Base-by-base conservation (phyloP, 495 filamentous ascomycete genomes). In the Staphylotrichum longicolle region DNA sequence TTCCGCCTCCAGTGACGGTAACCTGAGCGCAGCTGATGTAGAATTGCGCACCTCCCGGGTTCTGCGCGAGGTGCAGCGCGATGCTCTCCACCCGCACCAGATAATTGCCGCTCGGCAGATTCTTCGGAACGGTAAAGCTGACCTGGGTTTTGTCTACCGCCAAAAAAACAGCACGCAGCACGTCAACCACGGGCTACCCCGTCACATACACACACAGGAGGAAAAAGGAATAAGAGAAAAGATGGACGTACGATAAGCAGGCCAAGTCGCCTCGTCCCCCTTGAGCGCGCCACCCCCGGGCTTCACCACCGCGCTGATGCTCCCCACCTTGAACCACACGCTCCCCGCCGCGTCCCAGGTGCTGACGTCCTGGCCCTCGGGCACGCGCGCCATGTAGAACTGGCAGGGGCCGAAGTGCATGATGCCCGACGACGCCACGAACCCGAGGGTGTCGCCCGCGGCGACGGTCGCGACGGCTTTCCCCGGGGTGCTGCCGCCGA, bases 271-370 rank as follows among this genome's bases (percentile, higher is more conserved):
- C 52, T 70, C 74, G 45, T 61, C 61, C 1, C 67, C 62, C 0
- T 63, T 69, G 10, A 66, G 32, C 58, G 51, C 3, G 54, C 68
- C 62, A 52, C 72, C 7, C 63, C 41, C 20, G 20, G 20, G 20
- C 54, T 72, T 7, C 60, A 64, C 41, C 12, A 60, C 65, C 8
- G 67, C 74, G 4, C 64, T 69, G 54, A 77, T 74, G 46, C 64
- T 68, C 10, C 62, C 72, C 20, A 77, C 73, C 67, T 82, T 82
- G 66, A 81, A 81, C 80, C 78, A 82, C 0, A 80, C 78, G 39
- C 74, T 70, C 2, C 80, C 78, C 1, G 69, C 59, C 2, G 73
- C 72, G 20, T 81, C 78, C 76, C 76, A 82, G 12, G 69, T 72
- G 59, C 74, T 72, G 61, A 77, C 63, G 47, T 75, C 68, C 15